Base-by-base conservation (phyloP, 2,329 filamentous ascomycete species). In the Beauveria sp. region DNA sequence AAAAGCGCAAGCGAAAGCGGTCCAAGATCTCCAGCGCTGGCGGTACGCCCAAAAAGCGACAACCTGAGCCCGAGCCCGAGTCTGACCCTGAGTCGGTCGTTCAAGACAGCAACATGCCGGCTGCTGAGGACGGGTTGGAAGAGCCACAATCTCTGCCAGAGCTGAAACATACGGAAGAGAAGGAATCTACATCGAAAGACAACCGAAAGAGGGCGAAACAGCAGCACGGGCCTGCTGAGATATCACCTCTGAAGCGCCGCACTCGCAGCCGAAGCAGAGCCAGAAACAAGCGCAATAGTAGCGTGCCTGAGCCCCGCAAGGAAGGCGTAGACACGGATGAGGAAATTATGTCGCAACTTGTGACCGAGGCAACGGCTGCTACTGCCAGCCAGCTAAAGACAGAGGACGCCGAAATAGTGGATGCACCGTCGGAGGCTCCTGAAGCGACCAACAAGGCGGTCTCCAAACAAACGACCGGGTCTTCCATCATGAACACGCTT, bases 321-420 rank as follows among this genome's bases (percentile, higher is more conserved):
- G 70, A 74, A 53, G 67, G 63, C 14, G 67, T 66, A 42, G 72
- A 78, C 55, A 75, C 74, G 20, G 75, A 78, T 45, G 75, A 77
- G 53, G 76, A 78, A 63, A 63, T 77, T 16, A 66, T 74, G 65
- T 78, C 75, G 24, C 77, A 78, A 62, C 67, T 78, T 26, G 71
- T 74, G 22, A 71, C 68, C 12, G 77, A 78, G 64, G 75, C 73
- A n/a, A 67, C 71, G 28, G 75, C 75, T 34, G 74, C 75, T 12
- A 72, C 74, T 10, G 68, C 72, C 42, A 70, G 67, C 62, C 70
- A 74, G 43, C 65, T 68, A 5, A 66, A 69, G 54, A 56, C 66
- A 14, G 66, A 65, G 40, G 64, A 61, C 28, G 66, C 65, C 18
- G 58, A 60, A n/a, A 65, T 60, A 51, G 26, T 62, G 5, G 51